Conservation (phyloP, 2,329 filamentous ascomycete species). For the Curvularia eragrostidis region DNA sequence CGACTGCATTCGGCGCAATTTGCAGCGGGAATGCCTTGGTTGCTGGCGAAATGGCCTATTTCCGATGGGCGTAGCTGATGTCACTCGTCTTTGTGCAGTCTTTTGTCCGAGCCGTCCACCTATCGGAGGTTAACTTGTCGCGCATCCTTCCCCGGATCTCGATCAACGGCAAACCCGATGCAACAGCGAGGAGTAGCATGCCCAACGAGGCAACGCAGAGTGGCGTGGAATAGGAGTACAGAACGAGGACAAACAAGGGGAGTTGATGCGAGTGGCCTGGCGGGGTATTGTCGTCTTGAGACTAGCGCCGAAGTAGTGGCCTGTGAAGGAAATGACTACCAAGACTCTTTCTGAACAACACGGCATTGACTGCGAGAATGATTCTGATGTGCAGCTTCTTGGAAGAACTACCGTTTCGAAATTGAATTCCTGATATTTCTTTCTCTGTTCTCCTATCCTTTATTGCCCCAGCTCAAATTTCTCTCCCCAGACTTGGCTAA, state of each 20-base stretch:
- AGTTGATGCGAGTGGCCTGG: background rate
- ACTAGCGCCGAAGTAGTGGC: background rate
- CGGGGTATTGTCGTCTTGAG: background rate
- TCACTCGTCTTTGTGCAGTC: background rate
- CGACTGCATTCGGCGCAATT: background rate
- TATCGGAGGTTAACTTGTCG: background rate
- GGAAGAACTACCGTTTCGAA: background rate
- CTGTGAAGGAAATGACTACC: background rate
- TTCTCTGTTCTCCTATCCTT: too few relatives aligned
- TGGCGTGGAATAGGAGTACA: background rate
- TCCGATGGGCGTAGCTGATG: background rate
- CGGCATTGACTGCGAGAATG: background rate
- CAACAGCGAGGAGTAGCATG: background rate
- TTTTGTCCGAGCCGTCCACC: background rate
- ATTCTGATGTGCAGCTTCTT: background rate
- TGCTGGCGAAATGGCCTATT: background rate
- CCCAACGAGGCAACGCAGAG: background rate
- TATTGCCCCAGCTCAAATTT: too few relatives aligned
- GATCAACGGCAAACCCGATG: background rate
- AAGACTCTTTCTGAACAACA: background rate
- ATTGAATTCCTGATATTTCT: too few relatives aligned
- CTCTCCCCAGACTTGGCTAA: too few relatives aligned
- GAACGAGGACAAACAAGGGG: background rate
- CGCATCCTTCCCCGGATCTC: background rate
- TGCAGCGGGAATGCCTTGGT: background rate